phyloP scores from a whole-genome alignment of 1,139 yeast species.

The Magnusiomyces tetraspermus region DNA sequence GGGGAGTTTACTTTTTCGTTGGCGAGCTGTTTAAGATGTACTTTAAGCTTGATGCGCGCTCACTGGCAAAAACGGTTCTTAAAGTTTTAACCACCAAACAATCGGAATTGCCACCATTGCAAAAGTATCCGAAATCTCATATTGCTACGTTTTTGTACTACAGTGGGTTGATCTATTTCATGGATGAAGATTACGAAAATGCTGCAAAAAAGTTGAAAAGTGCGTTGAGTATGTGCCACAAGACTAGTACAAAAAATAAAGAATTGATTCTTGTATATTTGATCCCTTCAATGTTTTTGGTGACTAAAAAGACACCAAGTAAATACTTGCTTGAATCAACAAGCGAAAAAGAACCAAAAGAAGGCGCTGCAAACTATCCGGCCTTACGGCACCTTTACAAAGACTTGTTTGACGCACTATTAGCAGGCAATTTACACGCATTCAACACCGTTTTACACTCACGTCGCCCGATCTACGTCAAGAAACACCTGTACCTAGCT shows the following conservation, averaged over 20 bases:
- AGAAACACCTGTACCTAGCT: constrained; percentile 53
- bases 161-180: constrained; percentile 52
- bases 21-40: constrained; percentile 65
- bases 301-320: constrained; percentile 24
- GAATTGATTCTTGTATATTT: constrained; percentile 33
- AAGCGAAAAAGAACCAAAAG: background rate
- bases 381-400: constrained; percentile 39
- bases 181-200: constrained; percentile 49
- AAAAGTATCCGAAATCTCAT: constrained; percentile 40
- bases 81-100: constrained; percentile 57
- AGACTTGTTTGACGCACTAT: constrained; percentile 43
- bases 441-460: constrained; percentile 41
- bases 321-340: constrained; percentile 33
- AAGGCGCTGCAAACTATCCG: constrained; percentile 39
- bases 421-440: constrained; percentile 44
- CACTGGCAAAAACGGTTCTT: constrained; percentile 69
- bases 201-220: constrained; percentile 43
- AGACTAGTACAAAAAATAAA: constrained; percentile 26
- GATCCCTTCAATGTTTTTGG: constrained; percentile 32
- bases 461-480: constrained; percentile 45
- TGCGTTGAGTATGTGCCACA: constrained; percentile 39
- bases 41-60: constrained; percentile 57
- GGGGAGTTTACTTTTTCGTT: constrained; percentile 65
- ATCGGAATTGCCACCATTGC: constrained; percentile 43
- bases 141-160: constrained; percentile 56